Evolutionary conservation across 202 grass and related monocot species (phyloP).

Genomic region (Bolboschoenoplectus hybrid): DNA sequence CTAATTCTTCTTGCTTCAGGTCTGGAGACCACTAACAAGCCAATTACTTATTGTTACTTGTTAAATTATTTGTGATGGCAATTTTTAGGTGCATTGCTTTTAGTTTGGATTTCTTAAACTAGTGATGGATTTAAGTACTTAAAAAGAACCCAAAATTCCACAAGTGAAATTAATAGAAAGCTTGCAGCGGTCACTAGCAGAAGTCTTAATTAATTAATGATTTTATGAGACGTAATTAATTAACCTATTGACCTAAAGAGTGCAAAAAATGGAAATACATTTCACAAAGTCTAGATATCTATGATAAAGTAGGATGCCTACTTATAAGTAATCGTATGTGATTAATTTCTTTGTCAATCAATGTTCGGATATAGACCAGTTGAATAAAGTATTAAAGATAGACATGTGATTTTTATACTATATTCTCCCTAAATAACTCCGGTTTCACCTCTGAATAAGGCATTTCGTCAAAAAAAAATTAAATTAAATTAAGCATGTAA

Average conservation of each 20-base stretch:
- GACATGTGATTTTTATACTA: not conserved
- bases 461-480: not conserved
- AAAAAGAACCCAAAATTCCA: not conserved
- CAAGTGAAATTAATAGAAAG: not conserved
- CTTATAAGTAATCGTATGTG: constrained; percentile 10
- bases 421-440: not conserved
- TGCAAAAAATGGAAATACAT: not conserved
- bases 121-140: not conserved
- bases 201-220: not conserved
- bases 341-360: not conserved
- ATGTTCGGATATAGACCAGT: not conserved
- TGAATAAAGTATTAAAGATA: not conserved
- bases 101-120: not conserved
- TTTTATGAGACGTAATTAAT: not conserved
- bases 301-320: not conserved
- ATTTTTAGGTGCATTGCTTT: not conserved
- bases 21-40: constrained; percentile 2
- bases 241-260: not conserved
- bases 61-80: not conserved
- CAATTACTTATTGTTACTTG: not conserved
- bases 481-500: not conserved
- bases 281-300: not conserved
- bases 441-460: not conserved
- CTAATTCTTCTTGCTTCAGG: not conserved
- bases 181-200: not conserved